Base-by-base conservation (phyloP, 306 rosid genomes). In the Luffa aegyptiaca region DNA sequence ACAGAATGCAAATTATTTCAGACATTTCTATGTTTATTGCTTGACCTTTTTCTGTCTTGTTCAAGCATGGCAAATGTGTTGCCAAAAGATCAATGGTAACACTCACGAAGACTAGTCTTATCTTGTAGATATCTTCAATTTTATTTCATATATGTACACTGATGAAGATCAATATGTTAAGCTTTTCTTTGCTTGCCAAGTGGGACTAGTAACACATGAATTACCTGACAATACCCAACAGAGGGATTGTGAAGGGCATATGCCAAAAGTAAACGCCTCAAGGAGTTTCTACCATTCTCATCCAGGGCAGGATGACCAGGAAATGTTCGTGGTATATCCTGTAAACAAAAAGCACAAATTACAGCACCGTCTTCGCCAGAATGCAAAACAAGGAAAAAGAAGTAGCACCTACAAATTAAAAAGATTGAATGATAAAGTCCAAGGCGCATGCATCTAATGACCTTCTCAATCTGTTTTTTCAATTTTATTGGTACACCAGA, bases 391-490 rank as follows among this genome's bases (percentile, higher is more conserved):
- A 85, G 89, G 92, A 82, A 86, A 85, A 95, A 90, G 95, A 87
- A 84, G 89, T 78, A 88, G 90, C 97, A 90, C 97, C 93, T 88
- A 89, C 93, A 84, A 92, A 92, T 86, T 86, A 86, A 92, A 94
- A 81, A 75, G 57, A 81, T 61, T 75, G 75, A 64, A 81, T 39
- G 66, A 88, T 79, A 90, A 92, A 91, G 88, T 89, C 92, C 95
- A 71, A 73, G 78, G 78, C 59, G 87, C 93, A 88, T 92, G 92
- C 97, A 92, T 88, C 94, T 88, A 94, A 84, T 88, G 95, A 93
- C 98, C 98, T 95, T 95, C 98, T 95, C 98, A 91, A 95, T 95
- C 93, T 95, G 97, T 88, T 89, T 91, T 90, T 85, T 95, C 93
- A 97, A 91, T 88, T 95, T 91, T 83, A 86, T 84, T 44, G 87